A percentile compares a stretch with the other conserved stretches of the same genome.
These are phyloP conservation scores for Neodidymelliopsis sp. DNA, from an alignment of 2,329 filamentous ascomycete species.

Conservation along the genomic window DNA sequence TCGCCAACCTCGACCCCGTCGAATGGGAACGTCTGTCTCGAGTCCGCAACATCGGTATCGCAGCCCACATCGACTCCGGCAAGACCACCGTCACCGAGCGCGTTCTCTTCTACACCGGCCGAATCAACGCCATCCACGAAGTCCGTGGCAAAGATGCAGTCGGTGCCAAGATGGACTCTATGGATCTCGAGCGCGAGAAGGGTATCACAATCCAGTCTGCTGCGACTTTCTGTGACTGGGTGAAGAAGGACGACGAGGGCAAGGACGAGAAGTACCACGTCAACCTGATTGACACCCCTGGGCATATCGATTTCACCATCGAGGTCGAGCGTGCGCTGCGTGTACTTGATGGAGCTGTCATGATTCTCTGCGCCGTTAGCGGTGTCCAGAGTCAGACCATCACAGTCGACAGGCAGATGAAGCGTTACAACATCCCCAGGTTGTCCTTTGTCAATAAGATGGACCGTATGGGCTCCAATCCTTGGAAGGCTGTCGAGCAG, in stretches of 20 bases:
- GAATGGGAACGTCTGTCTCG: slow-evolving; percentile 80
- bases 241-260: slow-evolving; percentile 74
- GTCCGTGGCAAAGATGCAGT: slow-evolving; percentile 93
- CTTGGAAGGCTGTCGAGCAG: slow-evolving; percentile 96
- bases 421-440: slow-evolving; percentile 93
- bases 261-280: slow-evolving; percentile 93
- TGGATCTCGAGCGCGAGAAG: slow-evolving; percentile 98
- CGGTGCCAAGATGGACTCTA: slow-evolving; percentile 99
- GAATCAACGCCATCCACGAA: slow-evolving; percentile 97
- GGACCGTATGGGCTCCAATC: slow-evolving; percentile 98
- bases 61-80: slow-evolving; percentile 97
- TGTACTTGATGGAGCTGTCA: slow-evolving; percentile 94
- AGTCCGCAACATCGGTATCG: slow-evolving; percentile 97
- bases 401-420: slow-evolving; percentile 98
- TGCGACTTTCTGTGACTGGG: slow-evolving; percentile 97
- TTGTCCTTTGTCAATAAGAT: slow-evolving; percentile 99
- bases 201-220: slow-evolving; percentile 99
- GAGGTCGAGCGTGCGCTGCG: slow-evolving; percentile 95
- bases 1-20: slow-evolving; percentile 79
- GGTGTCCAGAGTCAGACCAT: slow-evolving; percentile 98
- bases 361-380: slow-evolving; percentile 97
- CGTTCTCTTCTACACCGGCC: slow-evolving; percentile 96
- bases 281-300: slow-evolving; percentile 98
- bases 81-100: slow-evolving; percentile 97
- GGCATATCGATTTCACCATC: slow-evolving; percentile 99